phyloP scores from a whole-genome alignment of 805 yeast genomes.

The Clavispora asparagi region DNA sequence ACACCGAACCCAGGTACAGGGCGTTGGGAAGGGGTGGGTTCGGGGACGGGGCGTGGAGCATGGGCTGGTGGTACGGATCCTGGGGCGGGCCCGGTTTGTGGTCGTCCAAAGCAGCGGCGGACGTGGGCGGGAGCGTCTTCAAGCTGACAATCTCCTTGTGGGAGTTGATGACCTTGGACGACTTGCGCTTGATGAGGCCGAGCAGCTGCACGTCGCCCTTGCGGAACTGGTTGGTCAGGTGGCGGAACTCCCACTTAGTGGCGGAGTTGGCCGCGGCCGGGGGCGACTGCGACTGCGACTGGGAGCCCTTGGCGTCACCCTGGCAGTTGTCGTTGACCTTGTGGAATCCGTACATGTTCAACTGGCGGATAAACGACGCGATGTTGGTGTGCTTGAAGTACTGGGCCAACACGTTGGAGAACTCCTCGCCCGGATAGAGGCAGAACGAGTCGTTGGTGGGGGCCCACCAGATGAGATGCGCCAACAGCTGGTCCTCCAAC shows the following conservation, averaged over 20 bases:
- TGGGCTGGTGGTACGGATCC: background rate
- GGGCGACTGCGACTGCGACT: conserved; percentile 4
- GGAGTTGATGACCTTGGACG: conserved; percentile 37
- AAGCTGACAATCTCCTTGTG: conserved; percentile 36
- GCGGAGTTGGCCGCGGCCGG: conserved; percentile 16
- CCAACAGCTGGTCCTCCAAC: conserved; percentile 71
- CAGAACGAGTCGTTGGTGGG: conserved; percentile 65
- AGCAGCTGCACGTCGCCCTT: conserved; percentile 76
- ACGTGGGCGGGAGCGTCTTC: conserved; percentile 27
- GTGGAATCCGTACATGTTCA: conserved; percentile 44
- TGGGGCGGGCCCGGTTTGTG: conserved; percentile 1
- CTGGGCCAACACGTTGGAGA: conserved; percentile 61
- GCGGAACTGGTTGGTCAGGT: conserved; percentile 69
- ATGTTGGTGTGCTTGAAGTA: conserved; percentile 48
- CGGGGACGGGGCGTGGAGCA: background rate
- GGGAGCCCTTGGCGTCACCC: conserved; percentile 11
- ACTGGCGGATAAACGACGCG: conserved; percentile 38
- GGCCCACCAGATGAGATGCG: conserved; percentile 85
- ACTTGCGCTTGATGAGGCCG: conserved; percentile 72
- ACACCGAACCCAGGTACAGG: background rate
- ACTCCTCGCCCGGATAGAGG: conserved; percentile 82
- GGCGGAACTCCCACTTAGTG: conserved; percentile 80
- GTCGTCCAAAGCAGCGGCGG: conserved; percentile 8
- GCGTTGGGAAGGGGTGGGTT: background rate
- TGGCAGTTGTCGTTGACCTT: conserved; percentile 39